These are phyloP conservation scores for Colletotrichum sp. DNA, from an alignment of 2,329 filamentous ascomycete genomes.

Conservation along the genomic window DNA sequence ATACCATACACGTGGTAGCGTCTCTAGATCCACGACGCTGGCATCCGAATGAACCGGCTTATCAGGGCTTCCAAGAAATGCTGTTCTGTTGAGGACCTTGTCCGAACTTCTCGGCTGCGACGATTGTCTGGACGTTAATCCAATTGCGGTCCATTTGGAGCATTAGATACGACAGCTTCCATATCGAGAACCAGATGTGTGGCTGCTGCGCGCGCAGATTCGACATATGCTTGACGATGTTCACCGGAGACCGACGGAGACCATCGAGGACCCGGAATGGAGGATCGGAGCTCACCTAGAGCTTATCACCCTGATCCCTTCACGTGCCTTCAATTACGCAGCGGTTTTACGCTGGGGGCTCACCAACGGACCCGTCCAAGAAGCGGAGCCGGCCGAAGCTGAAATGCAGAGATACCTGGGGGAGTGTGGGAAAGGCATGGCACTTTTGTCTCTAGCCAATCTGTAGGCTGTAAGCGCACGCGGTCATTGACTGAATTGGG, in stretches of 20 bases:
- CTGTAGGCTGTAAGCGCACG: not conserved
- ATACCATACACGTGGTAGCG: constrained; percentile 6
- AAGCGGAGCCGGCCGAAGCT: constrained; percentile 20
- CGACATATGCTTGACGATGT: not conserved
- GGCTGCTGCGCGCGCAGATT: not conserved
- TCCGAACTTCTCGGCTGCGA: not conserved
- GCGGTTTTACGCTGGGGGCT: not conserved
- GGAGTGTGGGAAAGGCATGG: not conserved
- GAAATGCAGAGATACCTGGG: not conserved
- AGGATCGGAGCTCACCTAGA: not conserved
- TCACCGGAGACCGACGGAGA: not conserved
- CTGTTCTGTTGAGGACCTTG: not conserved
- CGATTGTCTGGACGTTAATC: not conserved
- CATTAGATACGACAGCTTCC: not conserved
- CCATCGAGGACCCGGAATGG: not conserved
- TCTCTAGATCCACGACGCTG: not conserved
- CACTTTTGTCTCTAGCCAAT: constrained; percentile 9
- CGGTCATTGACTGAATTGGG: constrained; percentile 20
- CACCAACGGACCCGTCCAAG: not conserved
- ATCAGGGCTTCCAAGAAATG: not conserved
- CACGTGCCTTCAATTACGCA: not conserved
- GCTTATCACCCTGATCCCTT: constrained; percentile 4
- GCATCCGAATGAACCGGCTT: not conserved
- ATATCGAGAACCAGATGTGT: not conserved
- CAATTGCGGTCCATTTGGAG: not conserved